These are phyloP conservation scores for maize (Zea mays) DNA, from an alignment of 176 grass and related monocot genomes.

Conservation along the genomic window Zm-B73-REFERENCE-NAM-5.0 NC_050099.1:240653501-240654000, in stretches of 20 bases:
- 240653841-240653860: background rate
- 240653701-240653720: background rate
- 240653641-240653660: constrained; percentile 25
- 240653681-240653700: constrained; percentile 12
- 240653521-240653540: constrained; percentile 65
- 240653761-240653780: background rate
- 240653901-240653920: background rate
- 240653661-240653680: background rate
- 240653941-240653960: constrained; percentile 40
- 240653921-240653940: constrained; percentile 73
- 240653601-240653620: constrained; percentile 61
- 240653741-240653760: background rate
- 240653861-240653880: background rate
- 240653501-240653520: constrained; percentile 77
- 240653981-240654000: constrained; percentile 47
- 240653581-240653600: constrained; percentile 81
- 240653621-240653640: constrained; percentile 10
- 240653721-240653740: constrained; percentile 22
- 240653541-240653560: constrained; percentile 66
- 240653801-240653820: constrained; percentile 11
- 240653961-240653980: constrained; percentile 28
- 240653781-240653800: constrained; percentile 10
- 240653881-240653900: background rate
- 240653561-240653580: constrained; percentile 60
- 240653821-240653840: constrained; percentile 33